Evolutionary conservation across 768 basidiomycete species (phyloP).

Genomic region (Omphalotus guepiniiformis): DNA sequence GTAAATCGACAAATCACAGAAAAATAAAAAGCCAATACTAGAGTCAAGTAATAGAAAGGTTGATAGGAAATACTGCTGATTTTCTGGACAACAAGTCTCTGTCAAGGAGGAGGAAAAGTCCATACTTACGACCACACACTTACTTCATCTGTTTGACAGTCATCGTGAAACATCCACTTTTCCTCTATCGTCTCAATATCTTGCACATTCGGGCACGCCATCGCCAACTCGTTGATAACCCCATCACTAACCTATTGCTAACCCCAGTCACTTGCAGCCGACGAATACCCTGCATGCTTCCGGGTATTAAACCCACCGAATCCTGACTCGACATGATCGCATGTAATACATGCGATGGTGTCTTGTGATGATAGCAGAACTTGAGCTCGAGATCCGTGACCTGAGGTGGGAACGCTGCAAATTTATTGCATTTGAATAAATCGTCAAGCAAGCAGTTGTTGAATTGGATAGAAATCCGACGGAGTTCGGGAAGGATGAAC

Average conservation of each 20-base stretch:
- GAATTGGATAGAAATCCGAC: neutral
- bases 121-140: neutral
- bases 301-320: neutral
- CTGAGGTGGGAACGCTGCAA: neutral
- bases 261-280: neutral
- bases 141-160: neutral
- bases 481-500: neutral
- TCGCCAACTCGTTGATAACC: neutral
- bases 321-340: neutral
- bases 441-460: neutral
- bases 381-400: conserved; percentile 3
- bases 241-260: neutral
- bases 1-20: no score
- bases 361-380: neutral
- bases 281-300: neutral
- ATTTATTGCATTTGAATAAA: conserved; percentile 1
- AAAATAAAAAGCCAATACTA: neutral
- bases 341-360: neutral
- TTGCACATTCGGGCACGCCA: neutral
- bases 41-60: conserved; percentile 1
- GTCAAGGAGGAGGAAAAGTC: neutral
- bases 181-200: neutral
- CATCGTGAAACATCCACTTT: neutral
- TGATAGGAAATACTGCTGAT: neutral
- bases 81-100: neutral